Evolutionary conservation across 129 eudicot species (phyloP), one percentile per base, ranked within the genome.

Genomic region (Calendula officinalis): DNA sequence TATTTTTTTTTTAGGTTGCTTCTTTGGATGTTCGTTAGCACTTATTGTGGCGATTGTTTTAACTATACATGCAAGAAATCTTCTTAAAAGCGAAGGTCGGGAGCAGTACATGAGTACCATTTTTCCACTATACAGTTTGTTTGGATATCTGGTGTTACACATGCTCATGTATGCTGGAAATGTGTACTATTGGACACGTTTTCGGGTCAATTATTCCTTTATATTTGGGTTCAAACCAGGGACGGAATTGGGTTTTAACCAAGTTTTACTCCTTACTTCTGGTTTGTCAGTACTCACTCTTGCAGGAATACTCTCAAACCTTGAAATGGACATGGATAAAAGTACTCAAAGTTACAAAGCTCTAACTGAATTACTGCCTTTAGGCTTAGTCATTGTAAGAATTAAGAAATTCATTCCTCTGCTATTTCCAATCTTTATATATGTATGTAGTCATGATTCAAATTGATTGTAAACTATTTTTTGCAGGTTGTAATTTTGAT

Each of bases 121-220:
- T 63, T 88, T 88, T 63, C 84, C 86, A 67, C 78, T 82, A 7
- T 88, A 81, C 78, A 87, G 87, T 59, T 73, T 87, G 67, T 87
- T 87, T 74, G 74, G 75, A 45, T 82, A 52, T 51, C 49, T 82
- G 7, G 81, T 82, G 53, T 70, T 82, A 16, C 84, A 82, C 67
- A 62, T 78, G 70, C 43, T 78, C 56, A 71, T 82, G 76, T 75
- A 62, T 22, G 60, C 79, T 30, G 88, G 53, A 37, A 62, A 78
- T 45, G 59, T 78, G 12, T 82, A 71, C 68, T 75, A 51, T 11
- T 79, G 88, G 84, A 47, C 44, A 5, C 79, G 80, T 14, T 75
- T 51, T 56, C 76, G 82, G 42, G 77, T 83, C 54, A 83, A 83
- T 27, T 83, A 79, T 52, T 65, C 82, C 0, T 83, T 83, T 42